Evolutionary conservation across 1,284 basidiomycete genomes (phyloP).

Genomic region (Mycena sp.): DNA sequence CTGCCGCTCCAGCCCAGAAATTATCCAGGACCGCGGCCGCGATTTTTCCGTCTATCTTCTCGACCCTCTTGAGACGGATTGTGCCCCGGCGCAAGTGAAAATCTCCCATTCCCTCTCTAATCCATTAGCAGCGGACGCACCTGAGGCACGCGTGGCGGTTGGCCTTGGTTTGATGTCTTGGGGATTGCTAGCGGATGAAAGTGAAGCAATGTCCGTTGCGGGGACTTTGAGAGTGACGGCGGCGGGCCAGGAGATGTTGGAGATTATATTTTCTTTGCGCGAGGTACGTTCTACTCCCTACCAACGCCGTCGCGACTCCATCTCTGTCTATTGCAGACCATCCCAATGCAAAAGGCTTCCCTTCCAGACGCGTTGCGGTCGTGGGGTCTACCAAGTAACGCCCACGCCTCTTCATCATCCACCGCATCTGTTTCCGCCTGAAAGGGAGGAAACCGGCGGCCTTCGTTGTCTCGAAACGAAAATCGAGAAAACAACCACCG

Average conservation of each 20-base stretch:
- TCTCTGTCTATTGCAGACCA: conserved; percentile 11
- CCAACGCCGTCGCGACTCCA: neutral
- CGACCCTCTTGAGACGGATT: conserved; percentile 74
- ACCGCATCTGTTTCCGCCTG: neutral
- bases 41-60: conserved; percentile 81
- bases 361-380: conserved; percentile 39
- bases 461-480: conserved; percentile 16
- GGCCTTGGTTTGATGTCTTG: conserved; percentile 76
- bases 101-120: conserved; percentile 41
- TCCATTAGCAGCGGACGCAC: conserved; percentile 31
- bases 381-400: conserved; percentile 26
- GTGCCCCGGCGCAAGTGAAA: conserved; percentile 53
- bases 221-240: conserved; percentile 65
- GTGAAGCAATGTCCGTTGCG: conserved; percentile 53
- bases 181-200: conserved; percentile 60
- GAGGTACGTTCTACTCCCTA: conserved; percentile 55
- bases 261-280: conserved; percentile 74
- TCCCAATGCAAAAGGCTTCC: conserved; percentile 40
- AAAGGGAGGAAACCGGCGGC: conserved; percentile 3
- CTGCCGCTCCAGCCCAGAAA: conserved; percentile 70
- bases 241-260: conserved; percentile 62
- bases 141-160: conserved; percentile 65
- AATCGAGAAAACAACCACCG: conserved; percentile 5
- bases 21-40: conserved; percentile 61
- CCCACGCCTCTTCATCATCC: no score